Base-by-base conservation (phyloP, 2,329 filamentous ascomycete species). In the Laburnicola sp. region DNA sequence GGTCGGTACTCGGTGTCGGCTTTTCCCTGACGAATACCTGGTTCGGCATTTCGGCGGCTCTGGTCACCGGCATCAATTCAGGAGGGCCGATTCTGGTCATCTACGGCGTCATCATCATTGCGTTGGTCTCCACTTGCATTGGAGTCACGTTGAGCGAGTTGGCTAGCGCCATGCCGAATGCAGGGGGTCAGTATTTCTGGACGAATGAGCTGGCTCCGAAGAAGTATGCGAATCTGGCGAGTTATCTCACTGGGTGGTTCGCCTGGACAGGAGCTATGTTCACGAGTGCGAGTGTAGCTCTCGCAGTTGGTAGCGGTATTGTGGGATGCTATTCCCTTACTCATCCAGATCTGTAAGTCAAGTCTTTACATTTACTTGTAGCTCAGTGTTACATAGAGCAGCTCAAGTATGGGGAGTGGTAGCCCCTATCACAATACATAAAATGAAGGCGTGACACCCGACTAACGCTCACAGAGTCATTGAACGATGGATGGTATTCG, bases 261-360 rank as follows among this genome's bases (percentile, higher is more conserved):
- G 78, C 78, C 2, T 82, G 79, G 74, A 77, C 78, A n/a, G 80
- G 79, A 11, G 74, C 75, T 22, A 76, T 83, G 47, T 82, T 82
- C 54, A 81, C 79, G 6, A 78, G 72, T 57, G 79, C 81, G 16
- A 80, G 77, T 65, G 78, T 81, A 16, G 76, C 78, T 3, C 61
- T 82, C 40, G 76, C 76, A 41, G 66, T 81, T 45, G 79, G 75
- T 3, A 74, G 73, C 57, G 79, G 75, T 2, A 57, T 75, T 34
- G 75, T 81, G 37, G 80, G 80, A 23, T 80, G 79, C 62, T 81
- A 76, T 65, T 77, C 80, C 57, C 61, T 82, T 48, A 68, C 71
- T 9, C 77, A 82, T 68, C 79, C 80, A 6, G 75, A 77, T 41
- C 76, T 81, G 79, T 82, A 69, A 70, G 77, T 68, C 8, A 16